These are phyloP conservation scores for Sclerotinia spermophila DNA, from an alignment of 2,329 filamentous ascomycete genomes.

Conservation along the genomic window DNA sequence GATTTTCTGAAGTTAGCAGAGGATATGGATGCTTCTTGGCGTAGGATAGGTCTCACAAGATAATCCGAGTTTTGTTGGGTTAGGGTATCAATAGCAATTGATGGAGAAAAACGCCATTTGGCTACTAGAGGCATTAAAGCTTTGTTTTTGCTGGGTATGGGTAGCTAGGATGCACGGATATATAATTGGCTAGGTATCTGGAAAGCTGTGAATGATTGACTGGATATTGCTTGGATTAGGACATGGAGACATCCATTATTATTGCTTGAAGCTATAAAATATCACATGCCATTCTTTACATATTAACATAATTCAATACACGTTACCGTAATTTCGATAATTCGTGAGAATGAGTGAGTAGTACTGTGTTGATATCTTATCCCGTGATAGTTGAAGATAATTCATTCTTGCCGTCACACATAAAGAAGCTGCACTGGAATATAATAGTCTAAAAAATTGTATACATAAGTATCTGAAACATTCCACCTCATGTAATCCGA, in stretches of 20 bases:
- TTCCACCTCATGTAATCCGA: too few relatives aligned
- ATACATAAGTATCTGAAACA: too few relatives aligned
- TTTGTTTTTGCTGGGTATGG: not conserved
- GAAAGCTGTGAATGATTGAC: not conserved
- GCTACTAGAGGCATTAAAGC: not conserved
- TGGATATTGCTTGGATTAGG: not conserved
- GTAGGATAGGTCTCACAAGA: slow-evolving; percentile 44
- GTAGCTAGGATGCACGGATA: not conserved
- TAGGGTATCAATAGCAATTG: not conserved
- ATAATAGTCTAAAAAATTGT: too few relatives aligned
- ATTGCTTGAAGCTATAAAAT: not conserved
- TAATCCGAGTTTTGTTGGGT: slow-evolving; percentile 15
- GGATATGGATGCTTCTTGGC: slow-evolving; percentile 49
- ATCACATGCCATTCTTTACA: too few relatives aligned
- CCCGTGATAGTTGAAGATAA: too few relatives aligned
- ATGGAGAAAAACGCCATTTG: not conserved
- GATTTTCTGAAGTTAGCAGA: slow-evolving; percentile 49
- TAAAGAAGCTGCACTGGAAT: too few relatives aligned
- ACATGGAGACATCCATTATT: too few relatives aligned
- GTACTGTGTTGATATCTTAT: too few relatives aligned
- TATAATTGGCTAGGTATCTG: not conserved
- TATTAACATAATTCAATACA: too few relatives aligned
- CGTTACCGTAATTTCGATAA: too few relatives aligned
- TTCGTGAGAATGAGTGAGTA: too few relatives aligned
- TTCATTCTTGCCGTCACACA: too few relatives aligned